Evolutionary conservation across 345 rosid genomes (phyloP).

Genomic region (Salix brachista): DNA sequence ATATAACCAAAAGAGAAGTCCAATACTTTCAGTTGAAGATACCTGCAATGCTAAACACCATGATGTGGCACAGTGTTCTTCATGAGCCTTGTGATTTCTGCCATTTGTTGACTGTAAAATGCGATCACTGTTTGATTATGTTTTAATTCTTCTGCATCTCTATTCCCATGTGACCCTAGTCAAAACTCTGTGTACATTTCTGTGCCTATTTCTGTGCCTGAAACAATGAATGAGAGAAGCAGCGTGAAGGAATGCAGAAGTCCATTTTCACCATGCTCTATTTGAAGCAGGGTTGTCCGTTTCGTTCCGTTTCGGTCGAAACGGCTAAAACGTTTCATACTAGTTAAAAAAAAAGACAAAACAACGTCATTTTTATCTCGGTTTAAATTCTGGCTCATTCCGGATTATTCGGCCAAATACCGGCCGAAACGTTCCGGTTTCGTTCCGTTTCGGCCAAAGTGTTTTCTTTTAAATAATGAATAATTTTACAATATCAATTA

Average conservation of each 20-base stretch:
- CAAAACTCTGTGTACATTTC: neutral
- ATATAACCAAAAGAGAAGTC: neutral
- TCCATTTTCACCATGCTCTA: neutral
- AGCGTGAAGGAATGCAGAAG: neutral
- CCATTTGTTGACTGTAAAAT: neutral
- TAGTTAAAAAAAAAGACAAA: too few relatives aligned
- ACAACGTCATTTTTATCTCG: too few relatives aligned
- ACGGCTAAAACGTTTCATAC: fast-evolving
- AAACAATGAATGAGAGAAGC: neutral
- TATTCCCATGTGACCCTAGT: neutral
- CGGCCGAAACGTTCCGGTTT: too few relatives aligned
- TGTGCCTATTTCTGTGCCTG: neutral
- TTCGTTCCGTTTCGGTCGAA: too few relatives aligned
- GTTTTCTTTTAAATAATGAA: too few relatives aligned
- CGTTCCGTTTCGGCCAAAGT: too few relatives aligned
- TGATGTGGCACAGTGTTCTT: neutral
- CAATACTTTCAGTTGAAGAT: neutral
- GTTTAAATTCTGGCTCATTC: too few relatives aligned
- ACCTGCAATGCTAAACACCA: neutral
- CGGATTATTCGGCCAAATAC: too few relatives aligned
- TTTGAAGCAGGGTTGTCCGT: neutral
- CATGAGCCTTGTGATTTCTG: neutral
- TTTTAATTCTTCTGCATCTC: neutral
- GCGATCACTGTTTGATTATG: neutral
- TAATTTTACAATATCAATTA: too few relatives aligned